Percentiles rank a stretch among this genome's conserved stretches.
Evolutionary conservation across 305 asterid genomes (phyloP).

Genomic region (Rubia balearica): DNA sequence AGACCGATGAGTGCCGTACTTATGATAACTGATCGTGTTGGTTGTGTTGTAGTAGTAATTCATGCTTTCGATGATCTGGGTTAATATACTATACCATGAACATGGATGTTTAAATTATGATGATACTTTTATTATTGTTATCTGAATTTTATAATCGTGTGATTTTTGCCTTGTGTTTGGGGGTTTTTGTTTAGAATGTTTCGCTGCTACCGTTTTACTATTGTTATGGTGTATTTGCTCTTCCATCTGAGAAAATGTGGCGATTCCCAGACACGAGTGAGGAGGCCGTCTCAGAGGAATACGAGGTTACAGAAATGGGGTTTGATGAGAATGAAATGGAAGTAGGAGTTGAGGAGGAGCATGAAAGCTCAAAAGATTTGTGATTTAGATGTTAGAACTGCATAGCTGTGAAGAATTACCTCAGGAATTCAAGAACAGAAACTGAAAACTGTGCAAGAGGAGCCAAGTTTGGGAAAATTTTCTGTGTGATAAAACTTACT

Average conservation of each 20-base stretch:
- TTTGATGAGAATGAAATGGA: not conserved
- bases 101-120: not conserved
- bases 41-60: not conserved
- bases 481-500: too few relatives aligned
- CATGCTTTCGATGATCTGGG: not conserved
- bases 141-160: not conserved
- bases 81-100: not conserved
- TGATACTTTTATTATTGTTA: not conserved
- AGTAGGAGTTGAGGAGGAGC: conserved; percentile 3
- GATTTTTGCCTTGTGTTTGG: too few relatives aligned
- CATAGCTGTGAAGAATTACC: too few relatives aligned
- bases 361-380: not conserved
- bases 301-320: not conserved
- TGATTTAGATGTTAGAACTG: conserved; percentile 2
- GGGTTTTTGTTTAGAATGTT: too few relatives aligned
- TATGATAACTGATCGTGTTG: conserved; percentile 25
- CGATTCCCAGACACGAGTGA: not conserved
- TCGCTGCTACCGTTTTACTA: too few relatives aligned
- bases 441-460: too few relatives aligned
- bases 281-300: conserved; percentile 3
- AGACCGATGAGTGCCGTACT: conserved; percentile 57
- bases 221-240: too few relatives aligned
- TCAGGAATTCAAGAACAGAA: too few relatives aligned
- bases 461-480: too few relatives aligned
- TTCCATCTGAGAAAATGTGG: not conserved